These are phyloP conservation scores for Brassica napus DNA, from an alignment of 345 rosid genomes.

Conservation along the genomic window Da-Ae NC_063435.1:15517001-15517500, in stretches of 20 bases:
- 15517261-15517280: constrained; percentile 74
- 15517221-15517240: constrained; percentile 73
- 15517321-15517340: constrained; percentile 58
- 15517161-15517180: constrained; percentile 82
- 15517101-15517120: constrained; percentile 36
- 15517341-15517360: constrained; percentile 57
- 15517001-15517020: not conserved
- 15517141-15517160: constrained; percentile 66
- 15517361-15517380: constrained; percentile 72
- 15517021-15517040: constrained; percentile 8
- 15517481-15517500: constrained; percentile 67
- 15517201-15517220: constrained; percentile 48
- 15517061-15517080: constrained; percentile 53
- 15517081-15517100: constrained; percentile 43
- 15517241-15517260: constrained; percentile 72
- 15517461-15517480: constrained; percentile 55
- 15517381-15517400: constrained; percentile 79
- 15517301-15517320: constrained; percentile 55
- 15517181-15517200: constrained; percentile 63
- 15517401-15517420: constrained; percentile 65
- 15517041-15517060: constrained; percentile 2
- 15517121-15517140: constrained; percentile 56
- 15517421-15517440: constrained; percentile 57
- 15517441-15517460: constrained; percentile 43
- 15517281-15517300: constrained; percentile 81